phyloP scores from a whole-genome alignment of 176 grass and related monocot genomes.

The Oryza punctata region DNA sequence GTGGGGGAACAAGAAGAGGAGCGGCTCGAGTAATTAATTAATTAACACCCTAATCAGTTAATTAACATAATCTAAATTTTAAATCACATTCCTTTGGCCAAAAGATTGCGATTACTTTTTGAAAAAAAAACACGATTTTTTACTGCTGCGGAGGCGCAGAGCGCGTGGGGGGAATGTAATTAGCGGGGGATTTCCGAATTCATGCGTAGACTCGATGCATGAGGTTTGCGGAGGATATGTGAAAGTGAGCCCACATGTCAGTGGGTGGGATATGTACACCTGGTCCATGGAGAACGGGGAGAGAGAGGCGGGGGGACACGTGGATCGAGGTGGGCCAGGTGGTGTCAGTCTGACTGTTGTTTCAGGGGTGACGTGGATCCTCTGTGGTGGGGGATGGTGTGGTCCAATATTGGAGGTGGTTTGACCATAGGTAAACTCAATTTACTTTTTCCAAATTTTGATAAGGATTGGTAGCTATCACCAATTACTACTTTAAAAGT shows the following conservation, averaged over 20 bases:
- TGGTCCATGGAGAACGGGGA: background rate
- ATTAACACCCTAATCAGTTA: background rate
- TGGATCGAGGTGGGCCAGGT: slow-evolving; percentile 2
- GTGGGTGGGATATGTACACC: background rate
- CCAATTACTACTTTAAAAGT: background rate
- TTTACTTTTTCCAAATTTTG: background rate
- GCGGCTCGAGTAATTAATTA: background rate
- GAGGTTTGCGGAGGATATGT: background rate
- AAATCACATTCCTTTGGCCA: background rate
- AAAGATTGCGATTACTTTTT: background rate
- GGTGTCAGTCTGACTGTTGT: slow-evolving; percentile 1
- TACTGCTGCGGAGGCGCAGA: background rate
- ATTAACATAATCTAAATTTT: background rate
- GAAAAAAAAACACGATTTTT: background rate
- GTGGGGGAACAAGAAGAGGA: background rate
- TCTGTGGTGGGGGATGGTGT: background rate
- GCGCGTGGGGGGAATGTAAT: background rate
- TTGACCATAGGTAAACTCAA: background rate
- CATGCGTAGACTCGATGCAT: background rate
- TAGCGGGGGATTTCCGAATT: background rate
- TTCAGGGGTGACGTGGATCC: background rate
- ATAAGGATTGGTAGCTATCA: background rate
- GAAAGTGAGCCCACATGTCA: background rate
- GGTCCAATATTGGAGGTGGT: background rate
- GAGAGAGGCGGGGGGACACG: background rate